Conservation (phyloP, 805 yeast genomes). For the Peterozyma xylosa region DNA sequence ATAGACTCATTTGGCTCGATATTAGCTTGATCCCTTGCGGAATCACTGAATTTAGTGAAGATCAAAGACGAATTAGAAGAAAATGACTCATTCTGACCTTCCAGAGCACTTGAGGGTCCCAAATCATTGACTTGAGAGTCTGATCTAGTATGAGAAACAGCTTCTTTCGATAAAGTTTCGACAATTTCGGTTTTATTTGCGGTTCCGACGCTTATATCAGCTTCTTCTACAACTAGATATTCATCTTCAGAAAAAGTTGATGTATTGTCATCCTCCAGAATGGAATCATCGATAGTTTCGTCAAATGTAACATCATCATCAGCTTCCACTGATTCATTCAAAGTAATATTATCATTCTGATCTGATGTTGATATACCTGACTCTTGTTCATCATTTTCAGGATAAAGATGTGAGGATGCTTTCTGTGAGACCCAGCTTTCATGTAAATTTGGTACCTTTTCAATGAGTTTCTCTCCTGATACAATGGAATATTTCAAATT, state of each 20-base stretch:
- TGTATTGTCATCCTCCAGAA: neutral
- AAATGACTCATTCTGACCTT: too few species aligned
- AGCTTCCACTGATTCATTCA: neutral
- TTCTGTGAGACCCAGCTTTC: too few species aligned
- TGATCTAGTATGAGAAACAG: too few species aligned
- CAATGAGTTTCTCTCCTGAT: slow-evolving; percentile 1
- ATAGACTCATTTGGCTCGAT: slow-evolving; percentile 2
- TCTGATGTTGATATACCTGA: neutral
- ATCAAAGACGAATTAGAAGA: too few species aligned
- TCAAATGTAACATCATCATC: neutral
- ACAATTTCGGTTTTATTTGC: neutral
- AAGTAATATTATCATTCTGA: neutral
- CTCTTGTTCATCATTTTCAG: neutral
- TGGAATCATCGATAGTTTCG: neutral
- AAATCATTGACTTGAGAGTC: too few species aligned
- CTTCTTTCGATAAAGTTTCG: too few species aligned
- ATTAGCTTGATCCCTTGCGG: neutral
- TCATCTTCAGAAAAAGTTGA: neutral
- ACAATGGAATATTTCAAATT: slow-evolving; percentile 5
- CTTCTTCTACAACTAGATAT: neutral
- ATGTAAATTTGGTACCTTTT: neutral
- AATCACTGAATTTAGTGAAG: too few species aligned
- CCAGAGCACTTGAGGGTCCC: too few species aligned
- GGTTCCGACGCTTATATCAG: neutral
- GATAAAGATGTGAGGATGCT: too few species aligned